Conservation (phyloP, 192 early-diverging fungal species). For the Mortierella hygrophila region DNA sequence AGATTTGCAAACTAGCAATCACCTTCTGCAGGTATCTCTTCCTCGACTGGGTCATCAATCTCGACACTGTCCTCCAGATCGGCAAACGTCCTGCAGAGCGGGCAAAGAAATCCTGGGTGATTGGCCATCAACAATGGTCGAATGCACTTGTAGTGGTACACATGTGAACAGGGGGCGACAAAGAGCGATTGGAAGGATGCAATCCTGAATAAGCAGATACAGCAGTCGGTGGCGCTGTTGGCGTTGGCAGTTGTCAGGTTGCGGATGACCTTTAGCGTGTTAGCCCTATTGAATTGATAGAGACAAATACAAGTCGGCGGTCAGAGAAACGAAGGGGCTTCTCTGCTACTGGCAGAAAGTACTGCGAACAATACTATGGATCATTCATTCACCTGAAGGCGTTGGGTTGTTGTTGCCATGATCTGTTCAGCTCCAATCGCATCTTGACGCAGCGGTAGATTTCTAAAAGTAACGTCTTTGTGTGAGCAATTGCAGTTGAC, state of each 20-base stretch:
- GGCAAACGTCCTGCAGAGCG: slow-evolving; percentile 92
- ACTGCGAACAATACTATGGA: not conserved
- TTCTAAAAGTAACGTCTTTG: slow-evolving; percentile 60
- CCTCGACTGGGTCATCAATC: slow-evolving; percentile 52
- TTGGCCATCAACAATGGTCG: slow-evolving; percentile 80
- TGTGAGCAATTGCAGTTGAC: not conserved
- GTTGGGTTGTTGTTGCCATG: slow-evolving; percentile 74
- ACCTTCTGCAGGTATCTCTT: slow-evolving; percentile 55
- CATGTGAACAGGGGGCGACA: slow-evolving; percentile 94
- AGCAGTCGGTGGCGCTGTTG: slow-evolving; percentile 73
- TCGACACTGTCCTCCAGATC: slow-evolving; percentile 79
- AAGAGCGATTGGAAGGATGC: slow-evolving; percentile 93
- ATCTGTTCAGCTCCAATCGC: slow-evolving; percentile 80
- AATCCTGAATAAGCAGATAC: slow-evolving; percentile 91
- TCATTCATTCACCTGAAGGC: slow-evolving; percentile 64
- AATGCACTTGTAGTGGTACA: slow-evolving; percentile 95
- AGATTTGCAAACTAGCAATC: slow-evolving; percentile 12
- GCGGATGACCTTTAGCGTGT: slow-evolving; percentile 61
- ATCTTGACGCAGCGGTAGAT: slow-evolving; percentile 96
- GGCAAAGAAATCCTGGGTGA: slow-evolving; percentile 86
- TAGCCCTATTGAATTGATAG: slow-evolving; percentile 37
- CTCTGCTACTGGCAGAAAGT: not conserved
- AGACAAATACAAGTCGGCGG: not conserved
- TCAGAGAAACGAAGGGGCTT: not conserved
- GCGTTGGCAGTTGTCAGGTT: slow-evolving; percentile 62